Evolutionary conservation across 176 grass and related monocot species (phyloP).

Genomic region (Zea mays): Zm-B73-REFERENCE-NAM-5.0 NC_050099.1:18124501-18125000

Average conservation of each 20-base stretch:
- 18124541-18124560: not conserved
- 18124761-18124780: constrained; percentile 51
- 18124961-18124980: not conserved
- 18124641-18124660: constrained; percentile 34
- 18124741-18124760: constrained; percentile 80
- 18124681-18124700: constrained; percentile 1
- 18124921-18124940: not conserved
- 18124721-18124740: constrained; percentile 30
- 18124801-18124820: not conserved
- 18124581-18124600: not conserved
- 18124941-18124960: constrained; percentile 10
- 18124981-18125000: not conserved
- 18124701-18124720: constrained; percentile 25
- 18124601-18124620: constrained; percentile 54
- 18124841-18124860: not conserved
- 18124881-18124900: constrained; percentile 8
- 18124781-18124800: not conserved
- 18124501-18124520: constrained; percentile 31
- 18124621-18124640: constrained; percentile 51
- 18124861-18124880: not conserved
- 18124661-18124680: not conserved
- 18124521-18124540: constrained; percentile 17
- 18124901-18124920: not conserved
- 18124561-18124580: not conserved
- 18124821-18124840: not conserved